Conservation (phyloP, 1,139 yeast genomes). For the Scheffersomyces cryptocercus region DNA sequence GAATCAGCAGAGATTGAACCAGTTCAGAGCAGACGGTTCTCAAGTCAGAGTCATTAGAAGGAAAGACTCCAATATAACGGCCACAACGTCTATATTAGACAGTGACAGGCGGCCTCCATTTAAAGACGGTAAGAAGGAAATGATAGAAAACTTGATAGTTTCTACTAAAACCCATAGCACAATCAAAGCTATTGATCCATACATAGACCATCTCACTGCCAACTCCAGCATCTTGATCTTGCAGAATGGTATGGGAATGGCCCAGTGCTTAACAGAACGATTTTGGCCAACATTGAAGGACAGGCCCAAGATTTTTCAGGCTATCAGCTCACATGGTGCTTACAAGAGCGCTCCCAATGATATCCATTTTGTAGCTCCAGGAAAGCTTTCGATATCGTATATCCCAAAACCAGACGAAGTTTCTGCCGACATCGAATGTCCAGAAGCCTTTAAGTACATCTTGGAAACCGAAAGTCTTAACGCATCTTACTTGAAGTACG, state of each 20-base stretch:
- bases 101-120: slow-evolving; percentile 13
- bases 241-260: slow-evolving; percentile 77
- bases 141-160: slow-evolving; percentile 55
- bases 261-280: slow-evolving; percentile 49
- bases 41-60: slow-evolving; percentile 28
- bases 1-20: slow-evolving; percentile 35
- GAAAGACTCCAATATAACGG: slow-evolving; percentile 15
- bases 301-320: slow-evolving; percentile 66
- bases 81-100: slow-evolving; percentile 12
- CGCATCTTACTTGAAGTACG: slow-evolving; percentile 47
- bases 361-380: slow-evolving; percentile 69
- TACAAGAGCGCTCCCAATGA: slow-evolving; percentile 43
- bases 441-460: slow-evolving; percentile 35
- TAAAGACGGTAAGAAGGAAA: slow-evolving; percentile 4
- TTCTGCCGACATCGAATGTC: slow-evolving; percentile 13
- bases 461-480: slow-evolving; percentile 35
- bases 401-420: slow-evolving; percentile 5
- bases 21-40: slow-evolving; percentile 41
- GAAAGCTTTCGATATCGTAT: slow-evolving; percentile 55
- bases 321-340: slow-evolving; percentile 84
- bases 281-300: slow-evolving; percentile 53
- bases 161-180: slow-evolving; percentile 67
- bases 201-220: slow-evolving; percentile 38
- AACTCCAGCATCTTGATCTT: slow-evolving; percentile 62
- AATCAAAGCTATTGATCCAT: slow-evolving; percentile 45